Base-by-base conservation (phyloP, 2,329 filamentous ascomycete species). In the Cladophialophora exuberans region DNA sequence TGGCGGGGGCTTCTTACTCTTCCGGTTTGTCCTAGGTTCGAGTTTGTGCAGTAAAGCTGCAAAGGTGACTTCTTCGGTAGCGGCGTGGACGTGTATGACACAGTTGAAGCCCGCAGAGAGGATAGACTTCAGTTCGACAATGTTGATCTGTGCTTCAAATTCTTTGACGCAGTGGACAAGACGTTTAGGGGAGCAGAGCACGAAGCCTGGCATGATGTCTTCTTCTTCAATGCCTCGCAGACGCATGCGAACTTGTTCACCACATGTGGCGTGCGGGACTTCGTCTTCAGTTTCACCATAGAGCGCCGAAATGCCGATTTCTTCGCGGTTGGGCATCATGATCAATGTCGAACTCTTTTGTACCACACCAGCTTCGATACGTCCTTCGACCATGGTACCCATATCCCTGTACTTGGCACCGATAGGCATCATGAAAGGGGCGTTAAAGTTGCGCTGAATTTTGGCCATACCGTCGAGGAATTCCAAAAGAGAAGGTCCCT, bases 341-440 rank as follows among this genome's bases (percentile, higher is more conserved):
- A 95, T 76, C 68, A 96, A 84, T 58, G 76, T 85, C 76, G 87
- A 86, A 59, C 87, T 87, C 82, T 97, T 97, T 80, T 94, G 94
- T 72, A 96, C 81, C 42, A 97, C 88, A 71, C 91, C 93, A 15
- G 92, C 89, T 74, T 99, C 94, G 62, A 99, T 89, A 81, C 97
- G 96, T 64, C 94, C 94, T 77, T 99, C 95, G 36, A 97, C 84
- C 83, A 99, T 91, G 59, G 94, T 99, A 66, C 94, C 94, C 82
- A 99, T 87, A 71, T 99, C 95, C 66, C 89, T 85, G 79, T 97
- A 99, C 77, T 99, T 99, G 74, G 90, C 90, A 61, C 89, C 89
- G 62, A 99, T 82, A 6, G 94, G 89, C 92, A 99, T 97, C 94
- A 99, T 97, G 81, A 99, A 97, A 7, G 94, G 93, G 1, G 94